Evolutionary conservation across 164 flowering plant species (phyloP), one percentile per base, ranked within the genome.

Genomic region (Magnolia sinica): DNA sequence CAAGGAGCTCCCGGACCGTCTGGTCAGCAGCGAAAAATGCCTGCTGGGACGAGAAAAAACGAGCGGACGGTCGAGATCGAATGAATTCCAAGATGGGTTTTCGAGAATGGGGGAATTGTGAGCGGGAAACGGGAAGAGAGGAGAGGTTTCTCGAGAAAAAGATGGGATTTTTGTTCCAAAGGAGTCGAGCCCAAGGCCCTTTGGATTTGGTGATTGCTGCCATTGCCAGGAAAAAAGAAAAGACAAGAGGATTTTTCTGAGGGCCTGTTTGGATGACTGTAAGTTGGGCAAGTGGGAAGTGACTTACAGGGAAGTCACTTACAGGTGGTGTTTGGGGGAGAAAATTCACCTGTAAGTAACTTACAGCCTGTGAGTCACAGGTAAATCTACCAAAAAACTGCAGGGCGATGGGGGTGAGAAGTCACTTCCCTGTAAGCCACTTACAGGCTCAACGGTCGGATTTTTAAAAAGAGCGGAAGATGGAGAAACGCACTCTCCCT

Each of bases 1-100:
- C 85, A 1, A 83, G 82, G 50, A 92, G 92, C 55, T 87, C 88
- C 10, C 79, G 82, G 3, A 84, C 73, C 5, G 71, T 63, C 10
- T 77, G 61, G 0, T 37, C 76, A 4, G 83, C 50, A 0, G 79
- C 70, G 58, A 76, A 76, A 22, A 55, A 55, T 16, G 11, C 59
- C 59, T 10, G 59, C 59, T 55, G 16, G 1, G 37, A 68, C 20
- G 71, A 24, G 71, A 13, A 68, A 29, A 68, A 23, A 71, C 24
- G 79, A 80, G 68, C 49, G 73, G 23, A 19, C 6, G 18, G 22
- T 74, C 10, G 68, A 23, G 37, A 52, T 59, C 27, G 72, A 49
- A 29, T 24, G 24, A 72, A 23, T 50, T 61, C 63, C 51, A 74
- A 52, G 22, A 3, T 49, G 65, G 71, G 71, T 9, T 66, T 51